phyloP scores from a whole-genome alignment of 2,329 filamentous ascomycete genomes.

The Gnomoniopsis smithogilvyi region DNA sequence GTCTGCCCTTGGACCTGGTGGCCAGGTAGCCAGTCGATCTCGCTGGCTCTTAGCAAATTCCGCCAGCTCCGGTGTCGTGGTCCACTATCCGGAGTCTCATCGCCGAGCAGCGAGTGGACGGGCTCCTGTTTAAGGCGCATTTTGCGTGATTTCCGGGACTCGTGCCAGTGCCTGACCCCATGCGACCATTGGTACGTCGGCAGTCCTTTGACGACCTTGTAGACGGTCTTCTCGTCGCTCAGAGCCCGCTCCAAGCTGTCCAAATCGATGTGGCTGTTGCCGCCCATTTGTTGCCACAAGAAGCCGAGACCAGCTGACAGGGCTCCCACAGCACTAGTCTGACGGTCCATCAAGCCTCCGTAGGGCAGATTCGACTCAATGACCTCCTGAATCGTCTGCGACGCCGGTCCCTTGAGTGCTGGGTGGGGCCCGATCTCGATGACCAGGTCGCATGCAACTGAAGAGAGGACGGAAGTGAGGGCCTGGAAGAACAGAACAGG shows the following conservation, averaged over 20 bases:
- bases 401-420: conserved; percentile 36
- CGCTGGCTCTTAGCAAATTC: conserved; percentile 22
- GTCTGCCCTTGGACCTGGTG: conserved; percentile 32
- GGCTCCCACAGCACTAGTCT: conserved; percentile 16
- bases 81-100: background rate
- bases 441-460: conserved; percentile 8
- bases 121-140: background rate
- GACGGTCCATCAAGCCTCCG: background rate
- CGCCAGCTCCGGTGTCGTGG: conserved; percentile 23
- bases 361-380: background rate
- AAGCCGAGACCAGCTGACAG: conserved; percentile 19
- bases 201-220: conserved; percentile 8
- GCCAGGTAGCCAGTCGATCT: conserved; percentile 36
- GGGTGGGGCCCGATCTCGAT: conserved; percentile 33
- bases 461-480: conserved; percentile 5
- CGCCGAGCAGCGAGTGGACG: conserved; percentile 7
- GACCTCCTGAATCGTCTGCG: background rate
- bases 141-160: conserved; percentile 11
- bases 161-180: conserved; percentile 5
- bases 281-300: conserved; percentile 13
- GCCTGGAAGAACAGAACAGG: conserved; percentile 24
- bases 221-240: background rate
- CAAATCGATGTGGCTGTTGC: conserved; percentile 1
- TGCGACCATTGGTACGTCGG: conserved; percentile 18
- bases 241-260: background rate